Base-by-base conservation (phyloP, 805 yeast genomes). In the Monosporozyma solicola region DNA sequence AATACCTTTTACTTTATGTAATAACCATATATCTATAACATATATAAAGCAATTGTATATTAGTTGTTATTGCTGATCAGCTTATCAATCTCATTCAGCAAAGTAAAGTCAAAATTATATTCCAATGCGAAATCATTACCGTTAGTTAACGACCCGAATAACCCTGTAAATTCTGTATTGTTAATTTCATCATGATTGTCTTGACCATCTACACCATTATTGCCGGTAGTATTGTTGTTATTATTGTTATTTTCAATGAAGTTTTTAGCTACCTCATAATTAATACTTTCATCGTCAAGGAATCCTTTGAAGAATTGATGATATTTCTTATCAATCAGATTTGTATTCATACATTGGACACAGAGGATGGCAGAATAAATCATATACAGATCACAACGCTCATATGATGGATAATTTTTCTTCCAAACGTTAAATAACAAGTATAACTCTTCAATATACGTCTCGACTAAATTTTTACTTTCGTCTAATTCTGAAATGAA, bases 401-500 rank as follows among this genome's bases (percentile, higher is more conserved):
- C 63, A 50, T 53, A 63, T 1, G 59, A 57, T 16, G 48, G 48
- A 48, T 56, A 60, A 35, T 57, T 55, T 15, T 43, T 54, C 41
- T 58, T 55, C 62, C 65, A 63, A 4, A 59, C 48, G 6, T 37
- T 24, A n/a, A 64, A 48, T 24, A 63, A 50, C 9, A 41, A 52
- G 49, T 59, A 54, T 24, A 64, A 48, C 49, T 64, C 68, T 49
- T 61, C 62, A 13, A 62, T 62, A 29, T 59, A 59, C 5, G 59
- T 58, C 43, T 65, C 64, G 13, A 62, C 58, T 15, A 63, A 35
- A 16, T 51, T 50, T 48, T 58, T 55, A 44, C 66, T 60, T 43
- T 59, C 51, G 10, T 52, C 50, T 1, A 57, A 48, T 29, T 63
- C 65, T 37, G 54, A 58, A 6, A 79, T 72, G 57, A 80, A 80